A percentile compares a stretch with the other conserved stretches of the same genome.
These are phyloP conservation scores for Didymella pinodella DNA, from an alignment of 2,329 filamentous ascomycete species.

Conservation along the genomic window DNA sequence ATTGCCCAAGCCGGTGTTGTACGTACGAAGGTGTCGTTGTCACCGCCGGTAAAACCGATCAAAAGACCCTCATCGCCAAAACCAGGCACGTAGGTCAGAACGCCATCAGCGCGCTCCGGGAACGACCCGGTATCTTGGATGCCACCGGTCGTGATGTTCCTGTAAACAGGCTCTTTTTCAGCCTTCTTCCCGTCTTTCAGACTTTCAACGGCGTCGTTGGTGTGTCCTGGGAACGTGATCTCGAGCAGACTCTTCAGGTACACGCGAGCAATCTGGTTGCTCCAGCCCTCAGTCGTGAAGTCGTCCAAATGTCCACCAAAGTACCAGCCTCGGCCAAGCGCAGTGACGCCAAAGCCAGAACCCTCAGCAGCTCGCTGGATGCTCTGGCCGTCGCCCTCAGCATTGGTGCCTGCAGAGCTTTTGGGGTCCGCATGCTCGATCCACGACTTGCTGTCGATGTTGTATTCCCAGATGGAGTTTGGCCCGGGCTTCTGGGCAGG, in stretches of 20 bases:
- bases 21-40: slow-evolving; percentile 69
- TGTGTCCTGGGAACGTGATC: slow-evolving; percentile 75
- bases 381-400: slow-evolving; percentile 62
- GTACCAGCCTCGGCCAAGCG: slow-evolving; percentile 76
- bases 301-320: slow-evolving; percentile 79
- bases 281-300: slow-evolving; percentile 71
- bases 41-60: slow-evolving; percentile 78
- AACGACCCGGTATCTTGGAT: slow-evolving; percentile 72
- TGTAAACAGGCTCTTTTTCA: slow-evolving; percentile 68
- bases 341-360: slow-evolving; percentile 73
- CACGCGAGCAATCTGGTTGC: slow-evolving; percentile 67
- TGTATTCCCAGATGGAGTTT: slow-evolving; percentile 75
- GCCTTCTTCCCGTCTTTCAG: slow-evolving; percentile 64
- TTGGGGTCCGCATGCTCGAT: slow-evolving; percentile 67
- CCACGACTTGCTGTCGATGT: slow-evolving; percentile 67
- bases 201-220: slow-evolving; percentile 68
- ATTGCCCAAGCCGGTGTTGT: background rate
- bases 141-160: slow-evolving; percentile 77
- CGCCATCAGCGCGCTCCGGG: slow-evolving; percentile 75
- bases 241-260: slow-evolving; percentile 79
- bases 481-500: slow-evolving; percentile 64
- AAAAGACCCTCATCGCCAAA: slow-evolving; percentile 79
- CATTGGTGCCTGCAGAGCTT: slow-evolving; percentile 70
- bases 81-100: slow-evolving; percentile 77
- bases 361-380: slow-evolving; percentile 78